A percentile compares a stretch with the other conserved stretches of the same genome.
phyloP scores from a whole-genome alignment of 108 stramenopile species.

The Skeletonema menzelii region DNA sequence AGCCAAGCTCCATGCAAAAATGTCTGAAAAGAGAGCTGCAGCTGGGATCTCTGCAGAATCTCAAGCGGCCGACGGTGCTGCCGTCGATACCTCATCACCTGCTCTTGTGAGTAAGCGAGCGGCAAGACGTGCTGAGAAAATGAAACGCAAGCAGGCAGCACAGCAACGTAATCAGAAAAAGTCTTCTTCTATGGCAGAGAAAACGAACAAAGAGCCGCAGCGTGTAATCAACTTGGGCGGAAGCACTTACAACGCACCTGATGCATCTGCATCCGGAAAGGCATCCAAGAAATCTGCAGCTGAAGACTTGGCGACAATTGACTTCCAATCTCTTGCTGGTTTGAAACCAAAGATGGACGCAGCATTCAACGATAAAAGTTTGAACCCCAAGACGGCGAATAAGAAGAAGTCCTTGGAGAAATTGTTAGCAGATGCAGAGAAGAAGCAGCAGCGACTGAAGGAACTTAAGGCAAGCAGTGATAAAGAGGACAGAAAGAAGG shows the following conservation, averaged over 20 bases:
- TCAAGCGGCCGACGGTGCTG: background rate
- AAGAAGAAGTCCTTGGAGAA: constrained; percentile 84
- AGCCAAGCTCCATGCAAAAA: constrained; percentile 78
- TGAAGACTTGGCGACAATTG: constrained; percentile 70
- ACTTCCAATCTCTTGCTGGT: constrained; percentile 81
- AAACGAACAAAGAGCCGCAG: constrained; percentile 25
- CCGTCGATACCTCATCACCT: constrained; percentile 38
- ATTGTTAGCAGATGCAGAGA: constrained; percentile 84
- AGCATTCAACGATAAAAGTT: constrained; percentile 64
- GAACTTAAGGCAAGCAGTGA: constrained; percentile 62
- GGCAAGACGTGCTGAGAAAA: constrained; percentile 81
- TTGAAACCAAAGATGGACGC: constrained; percentile 47
- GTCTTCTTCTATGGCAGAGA: constrained; percentile 24
- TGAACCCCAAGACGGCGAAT: constrained; percentile 52
- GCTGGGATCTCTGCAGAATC: constrained; percentile 6
- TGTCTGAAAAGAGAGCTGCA: constrained; percentile 61
- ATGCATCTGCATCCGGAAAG: constrained; percentile 8
- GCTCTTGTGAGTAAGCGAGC: constrained; percentile 81
- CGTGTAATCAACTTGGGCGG: constrained; percentile 41
- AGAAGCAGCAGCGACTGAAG: constrained; percentile 69
- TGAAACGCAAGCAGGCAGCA: constrained; percentile 72
- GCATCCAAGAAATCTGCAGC: constrained; percentile 26
- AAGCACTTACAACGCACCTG: constrained; percentile 33
- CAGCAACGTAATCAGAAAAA: constrained; percentile 51
- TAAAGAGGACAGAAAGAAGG: constrained; percentile 74